phyloP scores from a whole-genome alignment of 2,329 filamentous ascomycete genomes.

The Aspergillus vadensis region DNA sequence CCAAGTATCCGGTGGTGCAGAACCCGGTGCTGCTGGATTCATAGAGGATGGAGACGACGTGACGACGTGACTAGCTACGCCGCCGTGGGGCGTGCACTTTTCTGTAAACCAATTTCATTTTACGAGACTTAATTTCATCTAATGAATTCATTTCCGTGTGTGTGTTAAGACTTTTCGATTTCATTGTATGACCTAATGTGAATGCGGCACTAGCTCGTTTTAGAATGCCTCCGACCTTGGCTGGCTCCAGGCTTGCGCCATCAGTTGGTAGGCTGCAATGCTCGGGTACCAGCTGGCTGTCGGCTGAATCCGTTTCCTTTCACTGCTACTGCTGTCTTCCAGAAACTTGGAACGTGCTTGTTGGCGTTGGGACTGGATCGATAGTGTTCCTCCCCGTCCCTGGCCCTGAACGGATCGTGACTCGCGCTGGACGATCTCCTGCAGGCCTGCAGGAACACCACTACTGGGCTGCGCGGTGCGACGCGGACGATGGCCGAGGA shows the following conservation, averaged over 20 bases:
- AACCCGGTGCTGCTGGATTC: conserved; percentile 19
- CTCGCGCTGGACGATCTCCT: background rate
- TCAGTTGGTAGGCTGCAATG: background rate
- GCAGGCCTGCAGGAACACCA: background rate
- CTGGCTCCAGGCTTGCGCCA: background rate
- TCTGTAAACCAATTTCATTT: background rate
- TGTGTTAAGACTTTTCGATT: background rate
- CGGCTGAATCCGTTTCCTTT: background rate
- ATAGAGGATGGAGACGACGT: background rate
- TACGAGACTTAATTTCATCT: background rate
- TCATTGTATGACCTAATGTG: background rate
- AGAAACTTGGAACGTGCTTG: background rate
- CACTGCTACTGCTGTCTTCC: background rate
- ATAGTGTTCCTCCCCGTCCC: background rate
- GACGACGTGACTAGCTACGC: background rate
- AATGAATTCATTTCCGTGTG: background rate
- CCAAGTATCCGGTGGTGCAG: conserved; percentile 23
- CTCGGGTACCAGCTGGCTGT: background rate
- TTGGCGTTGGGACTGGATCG: background rate
- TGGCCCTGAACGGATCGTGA: background rate
- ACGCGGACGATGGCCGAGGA: conserved; percentile 5
- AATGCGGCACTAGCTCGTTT: background rate
- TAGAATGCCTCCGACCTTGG: background rate
- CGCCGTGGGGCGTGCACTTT: background rate
- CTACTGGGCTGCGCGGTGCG: background rate